Evolutionary conservation across 2,329 filamentous ascomycete genomes (phyloP).

Genomic region (Cryphonectria radicalis): DNA sequence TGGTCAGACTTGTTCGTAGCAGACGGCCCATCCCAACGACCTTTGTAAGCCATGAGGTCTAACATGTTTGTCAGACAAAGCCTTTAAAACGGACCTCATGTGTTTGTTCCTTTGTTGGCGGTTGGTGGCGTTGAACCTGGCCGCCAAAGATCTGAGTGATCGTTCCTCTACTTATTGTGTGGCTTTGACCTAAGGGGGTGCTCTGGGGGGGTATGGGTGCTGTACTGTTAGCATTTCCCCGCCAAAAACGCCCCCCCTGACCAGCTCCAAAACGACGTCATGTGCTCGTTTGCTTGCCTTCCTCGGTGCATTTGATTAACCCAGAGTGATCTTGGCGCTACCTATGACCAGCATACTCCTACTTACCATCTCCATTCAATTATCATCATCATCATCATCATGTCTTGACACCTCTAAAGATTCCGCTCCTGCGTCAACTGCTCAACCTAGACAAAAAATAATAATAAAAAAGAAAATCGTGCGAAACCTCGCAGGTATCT

Average conservation of each 20-base stretch:
- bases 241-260: neutral
- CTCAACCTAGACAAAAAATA: neutral
- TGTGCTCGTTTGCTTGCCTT: slow-evolving; percentile 17
- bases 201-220: neutral
- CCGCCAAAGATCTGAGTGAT: neutral
- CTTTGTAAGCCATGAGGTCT: neutral
- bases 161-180: neutral
- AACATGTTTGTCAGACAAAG: slow-evolving; percentile 3
- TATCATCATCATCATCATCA: neutral
- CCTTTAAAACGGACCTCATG: neutral
- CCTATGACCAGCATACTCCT: neutral
- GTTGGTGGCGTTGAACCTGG: slow-evolving; percentile 10
- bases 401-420: neutral
- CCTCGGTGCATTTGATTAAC: neutral
- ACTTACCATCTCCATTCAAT: neutral
- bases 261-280: slow-evolving; percentile 24
- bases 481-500: neutral
- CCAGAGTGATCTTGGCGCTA: neutral
- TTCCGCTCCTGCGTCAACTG: neutral
- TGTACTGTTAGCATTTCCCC: neutral
- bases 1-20: neutral
- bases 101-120: neutral
- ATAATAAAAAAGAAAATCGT: neutral
- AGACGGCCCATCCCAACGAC: neutral
- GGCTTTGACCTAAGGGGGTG: neutral